These are phyloP conservation scores for Salicornia ramosissima DNA, from an alignment of 148 eudicot species.

Conservation along the genomic window DNA sequence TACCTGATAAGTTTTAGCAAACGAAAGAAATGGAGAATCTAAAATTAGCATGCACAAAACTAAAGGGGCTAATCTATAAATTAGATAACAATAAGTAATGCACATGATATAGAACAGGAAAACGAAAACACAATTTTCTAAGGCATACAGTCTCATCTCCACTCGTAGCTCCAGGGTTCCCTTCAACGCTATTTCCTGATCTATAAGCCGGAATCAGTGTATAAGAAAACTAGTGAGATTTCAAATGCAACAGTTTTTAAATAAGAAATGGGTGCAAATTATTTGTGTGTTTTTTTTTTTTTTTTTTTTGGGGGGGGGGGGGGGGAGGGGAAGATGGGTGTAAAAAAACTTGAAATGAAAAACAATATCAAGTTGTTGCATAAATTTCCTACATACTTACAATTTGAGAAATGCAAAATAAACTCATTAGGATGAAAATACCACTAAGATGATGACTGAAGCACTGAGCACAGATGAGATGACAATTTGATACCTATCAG, in stretches of 20 bases:
- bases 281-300: no score
- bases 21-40: neutral
- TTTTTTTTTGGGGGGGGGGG: no score
- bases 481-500: no score
- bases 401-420: neutral
- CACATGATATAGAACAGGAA: conserved; percentile 8
- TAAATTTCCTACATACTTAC: neutral
- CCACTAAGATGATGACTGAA: neutral
- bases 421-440: neutral
- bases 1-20: conserved; percentile 42
- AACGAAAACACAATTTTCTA: neutral
- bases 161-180: conserved; percentile 77
- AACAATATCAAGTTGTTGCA: neutral
- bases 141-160: conserved; percentile 93
- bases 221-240: neutral
- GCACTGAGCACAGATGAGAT: neutral
- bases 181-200: conserved; percentile 90
- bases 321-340: neutral
- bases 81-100: neutral
- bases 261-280: neutral
- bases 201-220: conserved; percentile 28
- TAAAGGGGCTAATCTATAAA: neutral
- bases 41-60: conserved; percentile 3
- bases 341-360: neutral
- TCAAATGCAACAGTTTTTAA: neutral